phyloP scores from a whole-genome alignment of 164 flowering plant species.

The Sextonia rubra region DNA sequence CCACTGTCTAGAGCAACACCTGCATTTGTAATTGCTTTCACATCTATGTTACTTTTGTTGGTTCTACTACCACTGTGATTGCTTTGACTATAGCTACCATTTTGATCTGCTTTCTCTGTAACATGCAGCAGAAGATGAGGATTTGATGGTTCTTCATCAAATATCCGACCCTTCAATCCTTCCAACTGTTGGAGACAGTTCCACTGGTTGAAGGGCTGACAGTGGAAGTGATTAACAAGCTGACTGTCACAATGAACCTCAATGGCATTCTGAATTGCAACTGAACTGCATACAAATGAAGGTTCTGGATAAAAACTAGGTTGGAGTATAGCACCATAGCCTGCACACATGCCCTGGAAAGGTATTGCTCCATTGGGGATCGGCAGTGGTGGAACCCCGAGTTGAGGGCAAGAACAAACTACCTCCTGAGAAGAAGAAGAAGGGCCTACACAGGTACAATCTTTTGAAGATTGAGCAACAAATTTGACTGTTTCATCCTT shows the following conservation, averaged over 20 bases:
- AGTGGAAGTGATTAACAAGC: not conserved
- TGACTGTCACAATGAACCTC: slow-evolving; percentile 12
- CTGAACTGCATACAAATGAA: slow-evolving; percentile 17
- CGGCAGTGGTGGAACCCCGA: slow-evolving; percentile 16
- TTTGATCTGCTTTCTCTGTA: slow-evolving; percentile 3
- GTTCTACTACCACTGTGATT: slow-evolving; percentile 15
- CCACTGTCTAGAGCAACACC: slow-evolving; percentile 13
- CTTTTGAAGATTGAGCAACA: not conserved
- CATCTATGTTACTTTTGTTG: slow-evolving; percentile 21
- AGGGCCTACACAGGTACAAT: slow-evolving; percentile 14
- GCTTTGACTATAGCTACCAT: slow-evolving; percentile 5
- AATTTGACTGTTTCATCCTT: slow-evolving; percentile 13
- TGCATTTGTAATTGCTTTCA: slow-evolving; percentile 10
- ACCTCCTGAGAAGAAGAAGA: slow-evolving; percentile 12
- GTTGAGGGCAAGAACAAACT: slow-evolving; percentile 18
- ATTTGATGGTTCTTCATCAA: slow-evolving; percentile 8
- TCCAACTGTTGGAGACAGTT: slow-evolving; percentile 4
- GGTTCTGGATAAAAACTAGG: slow-evolving; percentile 21
- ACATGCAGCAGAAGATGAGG: slow-evolving; percentile 1
- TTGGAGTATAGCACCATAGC: slow-evolving; percentile 18
- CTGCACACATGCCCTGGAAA: slow-evolving; percentile 22
- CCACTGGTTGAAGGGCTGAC: slow-evolving; percentile 1
- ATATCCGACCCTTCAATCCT: not conserved
- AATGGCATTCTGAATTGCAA: slow-evolving; percentile 7
- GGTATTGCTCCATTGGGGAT: slow-evolving; percentile 25